A percentile compares a stretch with the other conserved stretches of the same genome.
These are phyloP conservation scores for Linnemannia schmuckeri DNA, from an alignment of 192 early-diverging fungal genomes.

Conservation along the genomic window DNA sequence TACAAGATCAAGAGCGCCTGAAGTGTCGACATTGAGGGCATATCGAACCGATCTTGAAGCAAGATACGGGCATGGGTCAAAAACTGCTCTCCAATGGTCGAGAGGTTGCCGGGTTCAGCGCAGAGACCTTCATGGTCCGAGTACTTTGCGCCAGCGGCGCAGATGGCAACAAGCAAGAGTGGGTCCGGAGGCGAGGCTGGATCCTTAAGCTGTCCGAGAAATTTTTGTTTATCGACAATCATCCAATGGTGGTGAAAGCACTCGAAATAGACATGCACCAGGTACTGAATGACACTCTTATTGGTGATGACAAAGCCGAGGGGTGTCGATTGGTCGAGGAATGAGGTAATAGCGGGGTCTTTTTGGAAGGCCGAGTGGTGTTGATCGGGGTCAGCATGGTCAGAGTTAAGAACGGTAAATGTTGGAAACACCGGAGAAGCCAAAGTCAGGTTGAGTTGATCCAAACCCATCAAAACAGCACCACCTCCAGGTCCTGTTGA, in stretches of 20 bases:
- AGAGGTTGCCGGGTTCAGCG: constrained; percentile 38
- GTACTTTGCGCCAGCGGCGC: constrained; percentile 53
- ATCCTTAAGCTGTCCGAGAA: constrained; percentile 44
- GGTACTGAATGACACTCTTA: constrained; percentile 54
- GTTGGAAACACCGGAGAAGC: constrained; percentile 20
- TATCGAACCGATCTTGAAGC: constrained; percentile 58
- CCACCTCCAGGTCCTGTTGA: constrained; percentile 5
- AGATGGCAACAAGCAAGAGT: constrained; percentile 47
- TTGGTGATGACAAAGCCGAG: constrained; percentile 52
- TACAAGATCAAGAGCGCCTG: constrained; percentile 58
- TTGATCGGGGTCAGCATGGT: constrained; percentile 30
- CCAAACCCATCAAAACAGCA: constrained; percentile 17
- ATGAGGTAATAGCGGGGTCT: constrained; percentile 13
- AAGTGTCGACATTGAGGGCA: constrained; percentile 57
- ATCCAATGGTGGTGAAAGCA: constrained; percentile 55
- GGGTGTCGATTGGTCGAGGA: constrained; percentile 31
- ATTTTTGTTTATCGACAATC: constrained; percentile 53
- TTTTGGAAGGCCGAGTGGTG: constrained; percentile 43
- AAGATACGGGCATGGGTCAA: constrained; percentile 48
- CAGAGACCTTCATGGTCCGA: constrained; percentile 49
- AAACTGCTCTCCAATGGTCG: constrained; percentile 53
- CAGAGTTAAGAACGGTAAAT: constrained; percentile 33
- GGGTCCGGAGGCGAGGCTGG: constrained; percentile 36
- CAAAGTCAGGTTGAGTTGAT: constrained; percentile 27
- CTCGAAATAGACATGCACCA: constrained; percentile 55